Base-by-base conservation (phyloP, 1,284 basidiomycete genomes). In the Puccinia triticina region DNA sequence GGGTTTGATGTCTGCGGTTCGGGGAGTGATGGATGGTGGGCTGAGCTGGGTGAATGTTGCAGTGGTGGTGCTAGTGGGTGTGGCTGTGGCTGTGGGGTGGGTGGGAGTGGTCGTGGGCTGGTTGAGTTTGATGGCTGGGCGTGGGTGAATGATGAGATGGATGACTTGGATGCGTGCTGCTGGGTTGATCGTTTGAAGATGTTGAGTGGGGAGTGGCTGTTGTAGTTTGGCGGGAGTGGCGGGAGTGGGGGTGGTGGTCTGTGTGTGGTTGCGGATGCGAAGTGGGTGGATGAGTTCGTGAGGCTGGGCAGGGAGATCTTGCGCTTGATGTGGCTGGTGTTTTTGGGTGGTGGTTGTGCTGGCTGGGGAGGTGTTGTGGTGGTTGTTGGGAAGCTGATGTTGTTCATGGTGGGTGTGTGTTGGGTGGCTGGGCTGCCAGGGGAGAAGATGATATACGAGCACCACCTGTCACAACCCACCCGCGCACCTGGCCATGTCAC, bases 271-370 rank as follows among this genome's bases (percentile, higher is more conserved):
- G 43, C 26, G 12, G 53, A 46, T 23, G 46, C 10, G 40, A 11
- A 43, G 34, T 16, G 26, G 43, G 29, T 2, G 48, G 32, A 18
- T 75, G 73, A 59, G 50, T 72, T 43, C 29, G n/a, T 37, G 40
- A 67, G 40, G 21, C 64, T 67, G 12, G 64, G 64, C 32, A 67
- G 40, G 7, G 64, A 67, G 40, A 67, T 67, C 64, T 67, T 67
- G 8, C 40, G 29, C 21, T 67, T 29, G 57, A 26, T 11, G 23
- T 59, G 57, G n/a, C n/a, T n/a, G n/a, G 4, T 43, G 12, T 4
- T 43, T 59, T 59, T 59, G 57, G 12, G 12, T 59, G 57, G 57
- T n/a, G 29, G 57, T 59, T 7, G 57, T 59, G 12, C 7, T 59
- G 57, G 57, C 29, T 14, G 57, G n/a, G 12, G 10, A n/a, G 57